Evolutionary conservation across 331 rosid genomes (phyloP).

Genomic region (Cydonia oblonga): DNA sequence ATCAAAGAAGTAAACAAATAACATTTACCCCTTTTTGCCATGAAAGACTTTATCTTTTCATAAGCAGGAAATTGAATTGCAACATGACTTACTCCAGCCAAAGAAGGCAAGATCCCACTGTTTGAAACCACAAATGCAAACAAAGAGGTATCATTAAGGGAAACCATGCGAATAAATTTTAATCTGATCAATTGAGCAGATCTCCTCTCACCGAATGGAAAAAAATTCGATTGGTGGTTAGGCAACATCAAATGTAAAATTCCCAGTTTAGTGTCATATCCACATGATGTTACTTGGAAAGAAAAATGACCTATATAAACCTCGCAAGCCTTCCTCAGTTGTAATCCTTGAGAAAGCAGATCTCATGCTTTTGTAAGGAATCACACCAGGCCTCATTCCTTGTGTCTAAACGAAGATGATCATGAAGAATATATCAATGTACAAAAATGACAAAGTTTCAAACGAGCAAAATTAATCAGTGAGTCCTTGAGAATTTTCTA

Average conservation of each 20-base stretch:
- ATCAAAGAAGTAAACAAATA: slow-evolving; percentile 10
- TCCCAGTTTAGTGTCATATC: not conserved
- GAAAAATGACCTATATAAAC: slow-evolving; percentile 68
- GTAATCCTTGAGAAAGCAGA: slow-evolving; percentile 79
- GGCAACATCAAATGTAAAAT: not conserved
- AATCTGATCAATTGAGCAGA: not conserved
- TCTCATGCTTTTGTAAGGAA: slow-evolving; percentile 76
- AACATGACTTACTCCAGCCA: slow-evolving; percentile 92
- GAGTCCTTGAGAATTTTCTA: not conserved
- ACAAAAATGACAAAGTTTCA: not conserved
- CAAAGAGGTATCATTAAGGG: slow-evolving; percentile 2
- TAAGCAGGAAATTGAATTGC: slow-evolving; percentile 92
- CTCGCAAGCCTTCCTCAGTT: slow-evolving; percentile 84
- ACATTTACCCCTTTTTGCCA: slow-evolving; percentile 58
- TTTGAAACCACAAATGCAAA: slow-evolving; percentile 14
- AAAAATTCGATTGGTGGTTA: not conserved
- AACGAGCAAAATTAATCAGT: not conserved
- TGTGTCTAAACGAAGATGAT: slow-evolving; percentile 45
- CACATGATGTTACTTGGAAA: not conserved
- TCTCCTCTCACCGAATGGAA: not conserved
- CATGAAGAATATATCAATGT: slow-evolving; percentile 13
- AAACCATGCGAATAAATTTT: not conserved
- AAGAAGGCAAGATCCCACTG: slow-evolving; percentile 91
- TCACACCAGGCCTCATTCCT: slow-evolving; percentile 80
- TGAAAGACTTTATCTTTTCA: slow-evolving; percentile 61